A percentile compares a stretch with the other conserved stretches of the same genome.
Conservation (phyloP, 2,329 filamentous ascomycete species). For the Penicillium sp. region DNA sequence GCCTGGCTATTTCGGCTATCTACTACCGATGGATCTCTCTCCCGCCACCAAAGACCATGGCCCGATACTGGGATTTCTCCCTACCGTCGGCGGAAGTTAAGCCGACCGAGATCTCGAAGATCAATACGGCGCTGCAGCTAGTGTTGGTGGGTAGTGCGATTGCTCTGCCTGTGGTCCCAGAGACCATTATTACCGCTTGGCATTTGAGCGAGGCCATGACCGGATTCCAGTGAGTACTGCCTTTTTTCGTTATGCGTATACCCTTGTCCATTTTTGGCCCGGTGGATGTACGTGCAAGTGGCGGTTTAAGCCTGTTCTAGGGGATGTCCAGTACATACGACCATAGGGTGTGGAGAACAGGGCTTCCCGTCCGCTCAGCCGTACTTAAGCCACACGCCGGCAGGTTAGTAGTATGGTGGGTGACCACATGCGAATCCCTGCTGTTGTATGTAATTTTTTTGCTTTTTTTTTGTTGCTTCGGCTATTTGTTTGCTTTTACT, state of each 20-base stretch:
- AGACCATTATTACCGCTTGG: constrained; percentile 58
- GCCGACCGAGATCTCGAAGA: constrained; percentile 55
- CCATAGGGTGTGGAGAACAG: constrained; percentile 54
- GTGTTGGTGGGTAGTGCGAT: constrained; percentile 84
- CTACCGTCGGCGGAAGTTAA: constrained; percentile 62
- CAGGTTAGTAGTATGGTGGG: constrained; percentile 54
- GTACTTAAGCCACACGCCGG: constrained; percentile 54
- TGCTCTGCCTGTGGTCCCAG: constrained; percentile 72
- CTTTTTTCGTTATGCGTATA: not conserved
- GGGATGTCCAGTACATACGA: constrained; percentile 40
- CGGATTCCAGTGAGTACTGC: constrained; percentile 47
- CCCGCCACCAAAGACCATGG: constrained; percentile 88
- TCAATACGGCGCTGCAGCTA: constrained; percentile 92
- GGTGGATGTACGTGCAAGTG: not conserved
- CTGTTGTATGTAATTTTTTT: constrained; percentile 48
- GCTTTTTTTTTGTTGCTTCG: constrained; percentile 7
- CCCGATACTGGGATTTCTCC: constrained; percentile 95
- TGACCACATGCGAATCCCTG: constrained; percentile 54
- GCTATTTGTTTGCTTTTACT: not conserved
- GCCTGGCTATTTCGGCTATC: constrained; percentile 80
- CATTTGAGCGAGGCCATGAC: constrained; percentile 65
- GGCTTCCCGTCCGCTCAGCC: constrained; percentile 55
- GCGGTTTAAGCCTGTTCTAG: constrained; percentile 21
- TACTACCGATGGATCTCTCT: constrained; percentile 97
- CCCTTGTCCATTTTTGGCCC: not conserved